Base-by-base conservation (phyloP, 805 yeast species). In the Ogataea nakhonphanomensis region DNA sequence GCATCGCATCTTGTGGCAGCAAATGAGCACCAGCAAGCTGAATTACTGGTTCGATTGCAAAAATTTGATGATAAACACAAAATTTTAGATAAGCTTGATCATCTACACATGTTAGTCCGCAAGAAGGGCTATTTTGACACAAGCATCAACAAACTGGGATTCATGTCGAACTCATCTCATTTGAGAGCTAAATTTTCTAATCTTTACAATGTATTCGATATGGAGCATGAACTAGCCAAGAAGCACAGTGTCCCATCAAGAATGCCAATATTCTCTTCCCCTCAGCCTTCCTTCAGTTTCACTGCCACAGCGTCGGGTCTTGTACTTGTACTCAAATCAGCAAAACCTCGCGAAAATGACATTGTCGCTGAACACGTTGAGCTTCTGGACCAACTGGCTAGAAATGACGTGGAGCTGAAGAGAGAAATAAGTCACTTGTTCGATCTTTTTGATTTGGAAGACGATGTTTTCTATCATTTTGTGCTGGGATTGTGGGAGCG, bases 401-500 rank as follows among this genome's bases (percentile, higher is more conserved):
- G 53, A 30, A 61, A 61, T 42, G 66, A 61, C 41, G 53, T 54
- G 10, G 66, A 61, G 43, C 38, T 61, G 33, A 57, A 58, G 30
- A 35, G 45, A 14, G 53, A 44, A 21, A 52, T 59, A 25, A 59
- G 56, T 32, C 33, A 35, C 11, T 55, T 61, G 10, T 35, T 61
- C 21, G 46, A 49, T 23, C 56, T 61, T 2, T 61, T 61, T 40
- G 59, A 59, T 30, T 49, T 59, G 11, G 64, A 58, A 30, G 66
- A 61, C 44, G 65, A 59, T 43, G 52, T 45, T 39, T 61, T 61
- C 30, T 59, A 61, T 36, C 51, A 57, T 33, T 61, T 61, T 31
- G 66, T 61, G 3, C 47, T 61, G 10, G 61, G 58, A 39, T 55
- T 59, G 35, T 61, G 66, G 66, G 47, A 57, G 7, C 54, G 54